Conservation (phyloP, 1,139 yeast genomes). For the Zygosaccharomyces pseudobailii region DNA sequence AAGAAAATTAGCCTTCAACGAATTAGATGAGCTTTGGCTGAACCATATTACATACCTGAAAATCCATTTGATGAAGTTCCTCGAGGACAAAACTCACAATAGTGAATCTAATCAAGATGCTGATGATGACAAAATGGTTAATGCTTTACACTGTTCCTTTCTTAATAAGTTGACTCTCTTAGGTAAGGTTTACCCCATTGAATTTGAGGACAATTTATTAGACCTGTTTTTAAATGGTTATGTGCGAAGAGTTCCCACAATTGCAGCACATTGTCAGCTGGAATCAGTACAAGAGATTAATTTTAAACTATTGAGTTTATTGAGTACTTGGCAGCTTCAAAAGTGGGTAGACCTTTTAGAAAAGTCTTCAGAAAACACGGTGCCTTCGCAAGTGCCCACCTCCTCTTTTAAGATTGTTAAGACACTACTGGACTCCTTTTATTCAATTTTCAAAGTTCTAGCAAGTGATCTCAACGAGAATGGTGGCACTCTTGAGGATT, state of each 20-base stretch:
- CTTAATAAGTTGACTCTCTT: constrained; percentile 28
- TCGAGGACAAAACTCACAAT: constrained; percentile 16
- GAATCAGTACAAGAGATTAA: constrained; percentile 18
- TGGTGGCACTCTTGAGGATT: not conserved
- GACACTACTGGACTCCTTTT: constrained; percentile 15
- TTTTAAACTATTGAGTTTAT: constrained; percentile 26
- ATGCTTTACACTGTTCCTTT: constrained; percentile 20
- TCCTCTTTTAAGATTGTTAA: constrained; percentile 14
- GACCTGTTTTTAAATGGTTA: constrained; percentile 17
- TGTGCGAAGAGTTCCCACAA: constrained; percentile 15
- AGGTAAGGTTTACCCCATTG: constrained; percentile 27
- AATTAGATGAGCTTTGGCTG: constrained; percentile 26
- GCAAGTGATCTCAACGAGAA: constrained; percentile 3
- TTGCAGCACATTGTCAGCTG: constrained; percentile 10
- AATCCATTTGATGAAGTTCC: constrained; percentile 23
- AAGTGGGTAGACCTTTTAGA: constrained; percentile 26
- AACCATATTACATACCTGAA: constrained; percentile 22
- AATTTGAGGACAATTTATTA: constrained; percentile 21
- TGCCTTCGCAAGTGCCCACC: constrained; percentile 6
- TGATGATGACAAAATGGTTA: constrained; percentile 6
- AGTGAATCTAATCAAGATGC: constrained; percentile 6
- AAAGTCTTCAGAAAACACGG: constrained; percentile 7
- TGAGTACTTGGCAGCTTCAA: constrained; percentile 29
- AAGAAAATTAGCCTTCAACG: constrained; percentile 18
- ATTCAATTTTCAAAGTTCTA: constrained; percentile 11